Evolutionary conservation across 768 basidiomycete genomes (phyloP).

Genomic region (Rhizopogon vulgaris): DNA sequence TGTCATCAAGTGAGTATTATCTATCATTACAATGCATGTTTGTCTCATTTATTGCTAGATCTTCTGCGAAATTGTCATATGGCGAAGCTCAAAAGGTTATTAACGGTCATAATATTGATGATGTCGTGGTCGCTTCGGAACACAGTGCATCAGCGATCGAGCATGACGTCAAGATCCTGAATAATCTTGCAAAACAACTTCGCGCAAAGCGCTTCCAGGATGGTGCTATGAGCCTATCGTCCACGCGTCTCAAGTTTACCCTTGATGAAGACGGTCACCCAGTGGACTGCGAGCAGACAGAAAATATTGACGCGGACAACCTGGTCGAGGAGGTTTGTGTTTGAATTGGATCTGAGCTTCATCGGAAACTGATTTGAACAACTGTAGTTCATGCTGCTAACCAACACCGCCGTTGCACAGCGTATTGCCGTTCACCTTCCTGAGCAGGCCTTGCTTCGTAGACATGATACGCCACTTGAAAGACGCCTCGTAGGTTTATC

Average conservation of each 20-base stretch:
- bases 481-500: conserved; percentile 67
- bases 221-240: conserved; percentile 71
- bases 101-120: conserved; percentile 58
- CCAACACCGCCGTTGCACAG: conserved; percentile 87
- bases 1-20: conserved; percentile 65
- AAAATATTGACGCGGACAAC: conserved; percentile 64
- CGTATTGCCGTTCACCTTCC: conserved; percentile 91
- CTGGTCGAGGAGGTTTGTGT: conserved; percentile 80
- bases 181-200: conserved; percentile 67
- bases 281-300: conserved; percentile 64
- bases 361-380: conserved; percentile 1
- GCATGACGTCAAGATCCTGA: conserved; percentile 67
- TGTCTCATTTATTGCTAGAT: conserved; percentile 40
- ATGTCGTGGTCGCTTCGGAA: conserved; percentile 47
- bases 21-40: neutral
- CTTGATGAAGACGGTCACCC: conserved; percentile 79
- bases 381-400: conserved; percentile 84
- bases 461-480: conserved; percentile 90
- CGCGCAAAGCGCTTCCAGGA: conserved; percentile 68
- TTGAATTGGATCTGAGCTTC: neutral
- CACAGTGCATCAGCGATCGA: conserved; percentile 59
- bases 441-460: conserved; percentile 93
- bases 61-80: conserved; percentile 83
- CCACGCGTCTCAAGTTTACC: conserved; percentile 65
- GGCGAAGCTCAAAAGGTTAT: conserved; percentile 76